phyloP scores from a whole-genome alignment of 2,329 filamentous ascomycete genomes.

The Neobulgaria alba region DNA sequence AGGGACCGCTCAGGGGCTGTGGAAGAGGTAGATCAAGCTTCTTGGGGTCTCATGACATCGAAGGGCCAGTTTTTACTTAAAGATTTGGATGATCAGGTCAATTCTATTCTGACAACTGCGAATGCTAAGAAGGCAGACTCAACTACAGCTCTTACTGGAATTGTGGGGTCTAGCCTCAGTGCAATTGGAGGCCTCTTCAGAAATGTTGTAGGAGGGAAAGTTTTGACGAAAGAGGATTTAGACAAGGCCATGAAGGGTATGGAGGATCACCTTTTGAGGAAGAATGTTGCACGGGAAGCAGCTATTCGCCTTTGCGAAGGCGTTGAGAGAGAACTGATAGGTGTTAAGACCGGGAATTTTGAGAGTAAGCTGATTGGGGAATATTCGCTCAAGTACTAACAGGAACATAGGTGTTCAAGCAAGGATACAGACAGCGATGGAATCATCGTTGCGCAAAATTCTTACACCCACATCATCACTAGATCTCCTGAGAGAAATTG shows the following conservation, averaged over 20 bases:
- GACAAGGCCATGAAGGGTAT: conserved; percentile 91
- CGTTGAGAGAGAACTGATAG: conserved; percentile 81
- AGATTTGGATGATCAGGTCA: conserved; percentile 87
- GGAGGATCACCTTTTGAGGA: conserved; percentile 88
- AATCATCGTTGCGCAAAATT: conserved; percentile 87
- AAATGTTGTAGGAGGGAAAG: conserved; percentile 92
- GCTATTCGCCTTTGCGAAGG: conserved; percentile 84
- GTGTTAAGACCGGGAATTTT: conserved; percentile 86
- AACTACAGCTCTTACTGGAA: conserved; percentile 42
- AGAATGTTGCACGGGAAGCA: conserved; percentile 94
- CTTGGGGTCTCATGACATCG: conserved; percentile 76
- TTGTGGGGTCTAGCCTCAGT: conserved; percentile 72
- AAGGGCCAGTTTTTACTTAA: conserved; percentile 92
- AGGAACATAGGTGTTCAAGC: conserved; percentile 56
- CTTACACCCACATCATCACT: conserved; percentile 91
- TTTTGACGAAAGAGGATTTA: conserved; percentile 78
- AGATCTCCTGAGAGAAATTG: conserved; percentile 89
- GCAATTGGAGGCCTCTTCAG: conserved; percentile 84
- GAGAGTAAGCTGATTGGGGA: conserved; percentile 45
- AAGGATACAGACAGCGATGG: conserved; percentile 78
- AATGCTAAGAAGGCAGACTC: conserved; percentile 50
- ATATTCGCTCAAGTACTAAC: conserved; percentile 12
- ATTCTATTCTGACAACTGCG: conserved; percentile 78
- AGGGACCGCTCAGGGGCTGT: conserved; percentile 48
- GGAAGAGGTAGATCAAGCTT: conserved; percentile 66